A percentile compares a stretch with the other conserved stretches of the same genome.
Evolutionary conservation across 305 asterid genomes (phyloP).

Genomic region (Fraxinus latifolia): DNA sequence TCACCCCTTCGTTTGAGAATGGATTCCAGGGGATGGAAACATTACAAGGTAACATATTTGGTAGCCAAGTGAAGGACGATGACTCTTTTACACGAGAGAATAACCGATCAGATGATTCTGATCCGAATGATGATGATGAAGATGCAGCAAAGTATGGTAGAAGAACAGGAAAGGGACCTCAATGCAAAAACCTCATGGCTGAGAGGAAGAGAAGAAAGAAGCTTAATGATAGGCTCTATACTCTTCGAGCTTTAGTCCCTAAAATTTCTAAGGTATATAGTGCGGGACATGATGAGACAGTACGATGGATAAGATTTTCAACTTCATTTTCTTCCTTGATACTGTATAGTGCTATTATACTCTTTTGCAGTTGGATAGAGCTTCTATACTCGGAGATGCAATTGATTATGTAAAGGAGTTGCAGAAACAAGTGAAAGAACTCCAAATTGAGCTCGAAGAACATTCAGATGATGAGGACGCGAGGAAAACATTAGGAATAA

Average conservation of each 20-base stretch:
- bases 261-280: constrained; percentile 74
- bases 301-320: not conserved
- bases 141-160: constrained; percentile 59
- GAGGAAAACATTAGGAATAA: constrained; percentile 16
- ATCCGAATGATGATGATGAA: constrained; percentile 52
- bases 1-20: constrained; percentile 28
- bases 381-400: constrained; percentile 91
- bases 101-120: constrained; percentile 46
- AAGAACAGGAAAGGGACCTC: constrained; percentile 70
- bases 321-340: not conserved
- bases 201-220: constrained; percentile 94
- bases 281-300: not conserved
- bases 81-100: constrained; percentile 34
- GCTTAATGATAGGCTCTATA: constrained; percentile 80
- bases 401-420: constrained; percentile 82
- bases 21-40: constrained; percentile 29
- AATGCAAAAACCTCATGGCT: constrained; percentile 74
- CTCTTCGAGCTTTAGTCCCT: constrained; percentile 83
- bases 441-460: constrained; percentile 71
- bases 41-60: constrained; percentile 7
- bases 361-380: constrained; percentile 66
- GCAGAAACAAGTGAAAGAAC: constrained; percentile 62
- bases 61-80: constrained; percentile 25
- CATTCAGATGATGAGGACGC: constrained; percentile 62
- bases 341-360: not conserved